These are phyloP conservation scores for Fusarium chlamydosporum DNA, from an alignment of 2,329 filamentous ascomycete species.

Conservation along the genomic window DNA sequence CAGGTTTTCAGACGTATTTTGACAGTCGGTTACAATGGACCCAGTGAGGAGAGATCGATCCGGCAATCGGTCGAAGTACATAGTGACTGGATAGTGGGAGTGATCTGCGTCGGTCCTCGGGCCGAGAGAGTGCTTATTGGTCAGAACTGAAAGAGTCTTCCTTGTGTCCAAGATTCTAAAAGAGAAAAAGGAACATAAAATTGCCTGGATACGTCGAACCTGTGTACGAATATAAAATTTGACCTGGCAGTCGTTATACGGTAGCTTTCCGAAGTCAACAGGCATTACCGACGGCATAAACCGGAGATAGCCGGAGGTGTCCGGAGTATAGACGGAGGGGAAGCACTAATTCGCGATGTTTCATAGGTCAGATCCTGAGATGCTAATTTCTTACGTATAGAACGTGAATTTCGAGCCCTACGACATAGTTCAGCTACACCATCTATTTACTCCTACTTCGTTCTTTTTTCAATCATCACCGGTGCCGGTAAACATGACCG, in stretches of 20 bases:
- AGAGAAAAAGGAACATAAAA: too few species aligned
- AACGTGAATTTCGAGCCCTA: not conserved
- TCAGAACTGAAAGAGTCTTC: too few species aligned
- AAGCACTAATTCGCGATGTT: not conserved
- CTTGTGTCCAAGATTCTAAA: too few species aligned
- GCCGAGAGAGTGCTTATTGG: not conserved
- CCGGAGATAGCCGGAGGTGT: not conserved
- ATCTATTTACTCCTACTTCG: accelerated
- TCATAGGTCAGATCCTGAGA: not conserved
- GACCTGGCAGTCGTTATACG: too few species aligned
- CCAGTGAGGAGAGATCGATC: not conserved
- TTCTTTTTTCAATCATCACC: accelerated
- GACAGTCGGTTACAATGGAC: not conserved
- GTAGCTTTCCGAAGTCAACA: too few species aligned
- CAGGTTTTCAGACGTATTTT: not conserved
- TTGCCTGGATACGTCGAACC: too few species aligned
- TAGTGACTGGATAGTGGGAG: not conserved
- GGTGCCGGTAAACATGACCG: not conserved
- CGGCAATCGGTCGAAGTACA: not conserved
- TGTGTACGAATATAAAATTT: too few species aligned
- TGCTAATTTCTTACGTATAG: not conserved
- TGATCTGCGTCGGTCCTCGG: not conserved
- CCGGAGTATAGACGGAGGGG: not conserved
- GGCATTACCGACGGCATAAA: not conserved
- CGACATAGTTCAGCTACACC: too few species aligned